phyloP scores from a whole-genome alignment of 345 rosid genomes.

The Gynandropsis gynandra region DNA sequence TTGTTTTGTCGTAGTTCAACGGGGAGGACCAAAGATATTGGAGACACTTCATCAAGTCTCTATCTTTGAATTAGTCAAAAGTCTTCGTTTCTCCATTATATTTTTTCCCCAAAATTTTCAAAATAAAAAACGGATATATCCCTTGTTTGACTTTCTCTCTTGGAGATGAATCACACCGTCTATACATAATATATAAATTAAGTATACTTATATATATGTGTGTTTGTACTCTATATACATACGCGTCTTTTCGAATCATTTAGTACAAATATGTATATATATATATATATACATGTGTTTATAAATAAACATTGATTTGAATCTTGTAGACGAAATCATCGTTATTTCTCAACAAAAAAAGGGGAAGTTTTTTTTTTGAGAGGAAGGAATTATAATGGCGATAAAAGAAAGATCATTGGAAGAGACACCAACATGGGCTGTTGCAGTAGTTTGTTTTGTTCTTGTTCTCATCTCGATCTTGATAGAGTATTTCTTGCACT shows the following conservation, averaged over 20 bases:
- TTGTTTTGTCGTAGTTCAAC: no score
- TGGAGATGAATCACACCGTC: slow-evolving; percentile 3
- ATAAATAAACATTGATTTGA: no score
- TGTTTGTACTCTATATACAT: no score
- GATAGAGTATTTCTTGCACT: slow-evolving; percentile 61
- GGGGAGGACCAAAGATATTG: no score
- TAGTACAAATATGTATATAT: no score
- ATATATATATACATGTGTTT: no score
- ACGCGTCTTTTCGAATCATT: no score
- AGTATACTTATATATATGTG: slow-evolving; percentile 13
- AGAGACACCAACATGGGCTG: slow-evolving; percentile 88
- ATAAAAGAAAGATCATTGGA: slow-evolving; percentile 42
- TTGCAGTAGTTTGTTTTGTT: slow-evolving; percentile 72
- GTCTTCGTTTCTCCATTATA: slow-evolving; percentile 16
- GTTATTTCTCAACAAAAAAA: no score
- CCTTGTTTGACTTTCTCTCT: slow-evolving; percentile 24
- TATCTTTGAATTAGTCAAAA: slow-evolving; percentile 26
- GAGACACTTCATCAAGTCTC: slow-evolving; percentile 7
- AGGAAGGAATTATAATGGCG: slow-evolving; percentile 18
- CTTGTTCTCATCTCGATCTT: slow-evolving; percentile 59
- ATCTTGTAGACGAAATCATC: no score
- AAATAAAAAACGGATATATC: background rate
- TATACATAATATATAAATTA: background rate
- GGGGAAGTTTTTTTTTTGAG: no score
- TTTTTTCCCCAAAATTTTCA: background rate